Percentiles rank a stretch among this genome's conserved stretches.
Conservation (phyloP, 768 basidiomycete genomes). For the Chalciporus sphaerocephalus region DNA sequence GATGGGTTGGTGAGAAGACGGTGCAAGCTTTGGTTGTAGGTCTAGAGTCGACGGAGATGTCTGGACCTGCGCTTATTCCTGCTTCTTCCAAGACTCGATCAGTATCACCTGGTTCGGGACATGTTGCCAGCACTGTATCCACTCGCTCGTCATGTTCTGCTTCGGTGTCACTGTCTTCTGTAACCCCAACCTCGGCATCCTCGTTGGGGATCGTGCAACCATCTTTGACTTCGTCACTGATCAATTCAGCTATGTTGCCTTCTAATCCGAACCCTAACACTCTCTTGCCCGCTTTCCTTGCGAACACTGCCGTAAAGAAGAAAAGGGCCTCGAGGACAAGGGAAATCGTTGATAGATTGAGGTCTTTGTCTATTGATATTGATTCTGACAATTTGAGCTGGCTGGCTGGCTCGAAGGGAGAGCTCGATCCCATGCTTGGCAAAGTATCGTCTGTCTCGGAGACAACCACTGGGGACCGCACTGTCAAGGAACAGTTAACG, state of each 20-base stretch:
- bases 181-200: slow-evolving; percentile 7
- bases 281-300: slow-evolving; percentile 23
- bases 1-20: slow-evolving; percentile 6
- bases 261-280: slow-evolving; percentile 11
- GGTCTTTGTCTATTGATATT: slow-evolving; percentile 23
- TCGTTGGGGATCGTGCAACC: slow-evolving; percentile 8
- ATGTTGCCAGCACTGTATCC: slow-evolving; percentile 3
- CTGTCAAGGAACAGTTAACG: not conserved
- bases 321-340: slow-evolving; percentile 28
- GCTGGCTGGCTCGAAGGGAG: slow-evolving; percentile 11
- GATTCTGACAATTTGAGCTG: slow-evolving; percentile 12
- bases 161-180: slow-evolving; percentile 6
- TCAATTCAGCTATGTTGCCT: not conserved
- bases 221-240: slow-evolving; percentile 7
- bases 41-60: slow-evolving; percentile 1
- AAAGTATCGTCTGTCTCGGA: slow-evolving; percentile 5
- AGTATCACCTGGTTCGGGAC: slow-evolving; percentile 12
- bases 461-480: slow-evolving; percentile 1
- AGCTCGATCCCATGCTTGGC: slow-evolving; percentile 3
- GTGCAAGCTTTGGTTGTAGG: not conserved
- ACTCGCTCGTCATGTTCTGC: slow-evolving; percentile 11
- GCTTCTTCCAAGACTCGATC: slow-evolving; percentile 13
- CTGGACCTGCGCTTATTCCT: not conserved
- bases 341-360: slow-evolving; percentile 28
- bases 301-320: slow-evolving; percentile 16